Percentiles rank a stretch among this genome's conserved stretches.
Evolutionary conservation across 129 eudicot species (phyloP).

Genomic region (Kitagawia praeruptora): DNA sequence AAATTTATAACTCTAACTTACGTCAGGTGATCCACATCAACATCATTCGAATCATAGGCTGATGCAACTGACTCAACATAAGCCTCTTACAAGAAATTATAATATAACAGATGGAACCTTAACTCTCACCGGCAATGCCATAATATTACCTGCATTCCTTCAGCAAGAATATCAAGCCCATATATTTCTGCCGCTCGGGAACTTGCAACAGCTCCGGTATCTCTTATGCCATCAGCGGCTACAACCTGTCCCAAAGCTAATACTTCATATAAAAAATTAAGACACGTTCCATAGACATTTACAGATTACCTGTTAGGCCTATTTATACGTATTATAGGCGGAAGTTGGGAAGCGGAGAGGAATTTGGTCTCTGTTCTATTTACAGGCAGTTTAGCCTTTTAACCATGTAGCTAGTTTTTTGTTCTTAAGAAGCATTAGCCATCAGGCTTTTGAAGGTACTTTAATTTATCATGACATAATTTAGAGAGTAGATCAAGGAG

Average conservation of each 20-base stretch:
- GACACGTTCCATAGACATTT: background rate
- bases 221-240: conserved; percentile 62
- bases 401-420: background rate
- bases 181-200: conserved; percentile 78
- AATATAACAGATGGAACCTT: background rate
- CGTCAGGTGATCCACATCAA: background rate
- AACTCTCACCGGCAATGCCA: background rate
- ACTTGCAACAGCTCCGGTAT: conserved; percentile 83
- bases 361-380: background rate
- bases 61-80: background rate
- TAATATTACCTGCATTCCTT: conserved; percentile 56
- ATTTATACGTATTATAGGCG: background rate
- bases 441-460: background rate
- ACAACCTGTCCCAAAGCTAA: conserved; percentile 40
- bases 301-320: conserved; percentile 36
- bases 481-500: background rate
- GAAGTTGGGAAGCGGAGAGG: background rate
- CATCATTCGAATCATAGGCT: background rate
- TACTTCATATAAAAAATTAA: background rate
- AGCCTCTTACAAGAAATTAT: background rate
- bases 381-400: background rate
- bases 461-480: background rate
- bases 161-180: conserved; percentile 74
- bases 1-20: background rate
- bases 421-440: background rate